Evolutionary conservation across 768 basidiomycete species (phyloP).

Genomic region (Trametes cingulata): DNA sequence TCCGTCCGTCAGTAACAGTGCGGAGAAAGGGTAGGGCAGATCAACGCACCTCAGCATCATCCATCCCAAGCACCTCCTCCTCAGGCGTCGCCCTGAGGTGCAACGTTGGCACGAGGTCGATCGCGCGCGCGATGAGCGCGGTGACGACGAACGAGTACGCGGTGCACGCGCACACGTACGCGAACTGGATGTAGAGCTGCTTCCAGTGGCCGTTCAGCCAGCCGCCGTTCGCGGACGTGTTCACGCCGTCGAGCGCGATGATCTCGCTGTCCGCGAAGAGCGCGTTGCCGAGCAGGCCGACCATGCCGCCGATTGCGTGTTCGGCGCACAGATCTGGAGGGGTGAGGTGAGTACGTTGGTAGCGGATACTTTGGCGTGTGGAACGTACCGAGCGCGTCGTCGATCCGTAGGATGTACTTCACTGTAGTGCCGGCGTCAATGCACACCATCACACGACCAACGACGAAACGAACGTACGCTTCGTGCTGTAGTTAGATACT

Average conservation of each 20-base stretch:
- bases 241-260: conserved; percentile 74
- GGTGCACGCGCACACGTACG: conserved; percentile 76
- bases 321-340: conserved; percentile 74
- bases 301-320: conserved; percentile 83
- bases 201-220: conserved; percentile 85
- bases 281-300: conserved; percentile 80
- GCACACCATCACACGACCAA: background rate
- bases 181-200: conserved; percentile 80
- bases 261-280: conserved; percentile 82
- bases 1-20: conserved; percentile 37
- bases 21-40: background rate
- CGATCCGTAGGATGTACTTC: conserved; percentile 68
- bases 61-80: conserved; percentile 78
- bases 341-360: background rate
- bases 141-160: conserved; percentile 75
- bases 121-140: conserved; percentile 73
- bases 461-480: conserved; percentile 48
- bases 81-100: conserved; percentile 65
- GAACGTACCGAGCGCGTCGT: conserved; percentile 70
- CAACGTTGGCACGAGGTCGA: conserved; percentile 81
- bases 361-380: background rate
- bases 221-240: conserved; percentile 65
- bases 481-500: conserved; percentile 82
- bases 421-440: conserved; percentile 41
- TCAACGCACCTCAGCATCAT: conserved; percentile 73